Percentiles rank a stretch among this genome's conserved stretches.
These are phyloP conservation scores for Pythium sp. DNA, from an alignment of 352 stramenopile genomes.

Conservation along the genomic window DNA sequence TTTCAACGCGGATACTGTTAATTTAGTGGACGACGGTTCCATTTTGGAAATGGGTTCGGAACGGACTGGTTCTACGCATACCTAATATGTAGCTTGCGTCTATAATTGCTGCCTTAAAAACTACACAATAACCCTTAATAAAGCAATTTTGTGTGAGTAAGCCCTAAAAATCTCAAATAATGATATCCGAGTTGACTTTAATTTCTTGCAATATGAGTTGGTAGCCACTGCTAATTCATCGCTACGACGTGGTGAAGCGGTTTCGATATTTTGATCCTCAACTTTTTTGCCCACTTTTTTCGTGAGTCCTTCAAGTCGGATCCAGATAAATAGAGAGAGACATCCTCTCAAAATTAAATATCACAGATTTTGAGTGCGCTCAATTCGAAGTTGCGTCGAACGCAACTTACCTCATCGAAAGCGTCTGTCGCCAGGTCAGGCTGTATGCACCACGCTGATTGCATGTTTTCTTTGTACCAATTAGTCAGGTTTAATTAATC, in stretches of 20 bases:
- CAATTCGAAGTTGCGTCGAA: not conserved
- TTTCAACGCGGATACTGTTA: not conserved
- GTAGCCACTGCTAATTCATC: slow-evolving; percentile 10
- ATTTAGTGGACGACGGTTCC: not conserved
- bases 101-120: not conserved
- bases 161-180: not conserved
- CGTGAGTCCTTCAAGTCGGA: not conserved
- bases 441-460: not conserved
- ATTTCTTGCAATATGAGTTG: not conserved
- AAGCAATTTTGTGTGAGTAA: not conserved
- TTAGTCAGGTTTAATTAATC: not conserved
- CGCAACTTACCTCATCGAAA: not conserved
- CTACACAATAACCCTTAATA: not conserved
- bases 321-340: not conserved
- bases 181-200: not conserved
- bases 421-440: not conserved
- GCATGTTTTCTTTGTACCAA: not conserved
- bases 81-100: not conserved
- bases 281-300: slow-evolving; percentile 4
- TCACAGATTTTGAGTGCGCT: not conserved
- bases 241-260: not conserved
- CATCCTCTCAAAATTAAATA: not conserved
- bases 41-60: not conserved
- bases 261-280: slow-evolving; percentile 3
- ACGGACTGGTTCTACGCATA: not conserved